A percentile compares a stretch with the other conserved stretches of the same genome.
phyloP scores from a whole-genome alignment of 768 basidiomycete genomes.

The Lyophyllum semitale region DNA sequence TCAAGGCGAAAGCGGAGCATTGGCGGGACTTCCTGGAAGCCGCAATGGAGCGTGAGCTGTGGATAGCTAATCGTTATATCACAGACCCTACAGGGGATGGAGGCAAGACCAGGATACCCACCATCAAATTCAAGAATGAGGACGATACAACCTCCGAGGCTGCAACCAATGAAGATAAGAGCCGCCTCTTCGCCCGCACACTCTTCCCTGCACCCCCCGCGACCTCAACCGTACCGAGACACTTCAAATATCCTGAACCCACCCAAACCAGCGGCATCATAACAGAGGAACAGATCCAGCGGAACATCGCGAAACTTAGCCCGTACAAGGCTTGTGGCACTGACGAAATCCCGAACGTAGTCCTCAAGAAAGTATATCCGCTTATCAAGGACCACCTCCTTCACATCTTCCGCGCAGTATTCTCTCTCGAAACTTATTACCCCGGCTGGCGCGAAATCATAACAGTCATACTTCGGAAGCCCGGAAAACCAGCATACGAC shows the following conservation, averaged over 20 bases:
- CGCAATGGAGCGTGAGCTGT: not conserved
- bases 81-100: conserved; percentile 7
- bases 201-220: not conserved
- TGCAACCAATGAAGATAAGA: not conserved
- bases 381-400: conserved; percentile 24
- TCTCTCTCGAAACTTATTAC: conserved; percentile 27
- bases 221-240: not conserved
- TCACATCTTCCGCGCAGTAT: conserved; percentile 28
- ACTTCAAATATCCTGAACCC: not conserved
- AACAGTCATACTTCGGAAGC: conserved; percentile 35
- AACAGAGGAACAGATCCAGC: conserved; percentile 13
- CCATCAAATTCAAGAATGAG: not conserved
- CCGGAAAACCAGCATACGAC: conserved; percentile 33
- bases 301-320: conserved; percentile 25
- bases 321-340: conserved; percentile 34
- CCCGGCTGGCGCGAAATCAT: conserved; percentile 19
- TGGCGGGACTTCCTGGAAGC: conserved; percentile 16
- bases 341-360: conserved; percentile 29
- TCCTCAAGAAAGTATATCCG: conserved; percentile 25
- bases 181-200: not conserved
- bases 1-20: conserved; percentile 14
- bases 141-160: not conserved
- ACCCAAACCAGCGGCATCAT: not conserved
- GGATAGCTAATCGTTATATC: conserved; percentile 15
- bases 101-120: conserved; percentile 3